These are phyloP conservation scores for Penicillium sp. DNA, from an alignment of 2,329 filamentous ascomycete genomes.

Conservation along the genomic window DNA sequence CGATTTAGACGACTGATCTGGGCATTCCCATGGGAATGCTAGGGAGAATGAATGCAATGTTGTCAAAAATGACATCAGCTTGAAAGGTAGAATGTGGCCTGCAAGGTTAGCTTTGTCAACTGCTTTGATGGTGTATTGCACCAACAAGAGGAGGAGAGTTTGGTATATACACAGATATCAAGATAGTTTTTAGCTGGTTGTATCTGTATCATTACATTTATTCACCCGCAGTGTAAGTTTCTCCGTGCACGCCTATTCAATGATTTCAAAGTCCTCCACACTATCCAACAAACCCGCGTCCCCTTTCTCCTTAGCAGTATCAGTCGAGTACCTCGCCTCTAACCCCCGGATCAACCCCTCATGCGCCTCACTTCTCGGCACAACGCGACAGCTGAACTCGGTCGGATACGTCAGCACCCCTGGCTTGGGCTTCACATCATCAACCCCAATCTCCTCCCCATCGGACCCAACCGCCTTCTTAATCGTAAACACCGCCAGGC, in stretches of 20 bases:
- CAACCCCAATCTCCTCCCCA: constrained; percentile 38
- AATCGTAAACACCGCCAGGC: constrained; percentile 54
- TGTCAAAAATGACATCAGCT: too few species aligned
- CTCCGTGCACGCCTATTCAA: background rate
- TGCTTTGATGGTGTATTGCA: too few species aligned
- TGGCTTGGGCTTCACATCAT: constrained; percentile 39
- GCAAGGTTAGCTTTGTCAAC: too few species aligned
- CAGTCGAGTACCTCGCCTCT: constrained; percentile 43
- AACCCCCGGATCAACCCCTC: constrained; percentile 38
- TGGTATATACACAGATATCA: too few species aligned
- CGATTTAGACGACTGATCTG: too few species aligned
- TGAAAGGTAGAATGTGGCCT: too few species aligned
- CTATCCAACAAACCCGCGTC: background rate
- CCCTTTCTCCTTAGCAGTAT: constrained; percentile 29
- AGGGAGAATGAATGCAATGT: too few species aligned
- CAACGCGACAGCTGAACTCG: constrained; percentile 40
- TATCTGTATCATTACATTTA: too few species aligned
- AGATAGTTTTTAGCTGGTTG: too few species aligned
- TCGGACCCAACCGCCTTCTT: constrained; percentile 41
- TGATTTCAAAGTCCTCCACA: background rate
- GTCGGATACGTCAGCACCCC: constrained; percentile 43
- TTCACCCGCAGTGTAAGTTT: too few species aligned
- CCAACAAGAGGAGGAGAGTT: too few species aligned
- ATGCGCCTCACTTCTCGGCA: constrained; percentile 40
- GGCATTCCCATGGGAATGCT: too few species aligned